Conservation (phyloP, 345 rosid species). For the Lepidium didymum region DNA sequence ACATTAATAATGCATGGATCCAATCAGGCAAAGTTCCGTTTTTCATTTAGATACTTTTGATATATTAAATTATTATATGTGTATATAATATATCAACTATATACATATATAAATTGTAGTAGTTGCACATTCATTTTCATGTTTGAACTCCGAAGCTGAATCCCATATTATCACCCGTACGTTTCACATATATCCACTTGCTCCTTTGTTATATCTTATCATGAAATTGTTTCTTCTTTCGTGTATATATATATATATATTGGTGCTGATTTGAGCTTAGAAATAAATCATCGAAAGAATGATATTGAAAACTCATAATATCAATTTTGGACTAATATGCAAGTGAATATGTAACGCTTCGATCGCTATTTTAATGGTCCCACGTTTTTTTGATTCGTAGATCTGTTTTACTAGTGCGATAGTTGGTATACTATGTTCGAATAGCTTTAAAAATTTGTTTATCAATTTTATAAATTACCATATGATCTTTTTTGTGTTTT, state of each 20-base stretch:
- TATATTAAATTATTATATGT: not conserved
- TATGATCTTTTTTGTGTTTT: too few relatives aligned
- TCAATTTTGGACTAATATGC: not conserved
- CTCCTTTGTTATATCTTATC: not conserved
- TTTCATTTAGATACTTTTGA: not conserved
- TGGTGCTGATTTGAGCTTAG: too few relatives aligned
- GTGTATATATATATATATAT: too few relatives aligned
- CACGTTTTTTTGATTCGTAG: too few relatives aligned
- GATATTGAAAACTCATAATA: not conserved
- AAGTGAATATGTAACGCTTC: too few relatives aligned
- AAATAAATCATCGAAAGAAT: not conserved
- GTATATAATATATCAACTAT: not conserved
- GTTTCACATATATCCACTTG: slow-evolving; percentile 1
- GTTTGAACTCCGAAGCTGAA: slow-evolving; percentile 16
- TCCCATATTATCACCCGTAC: not conserved
- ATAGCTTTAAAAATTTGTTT: too few relatives aligned
- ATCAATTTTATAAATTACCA: too few relatives aligned
- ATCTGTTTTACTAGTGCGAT: too few relatives aligned
- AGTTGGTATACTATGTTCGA: too few relatives aligned
- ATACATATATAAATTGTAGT: not conserved
- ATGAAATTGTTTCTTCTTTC: not conserved
- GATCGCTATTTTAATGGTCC: too few relatives aligned
- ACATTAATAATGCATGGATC: not conserved
- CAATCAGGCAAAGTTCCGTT: slow-evolving; percentile 9
- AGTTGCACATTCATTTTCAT: slow-evolving; percentile 11